Evolutionary conservation across 2,329 filamentous ascomycete species (phyloP).

Genomic region (Davidsoniella virescens): DNA sequence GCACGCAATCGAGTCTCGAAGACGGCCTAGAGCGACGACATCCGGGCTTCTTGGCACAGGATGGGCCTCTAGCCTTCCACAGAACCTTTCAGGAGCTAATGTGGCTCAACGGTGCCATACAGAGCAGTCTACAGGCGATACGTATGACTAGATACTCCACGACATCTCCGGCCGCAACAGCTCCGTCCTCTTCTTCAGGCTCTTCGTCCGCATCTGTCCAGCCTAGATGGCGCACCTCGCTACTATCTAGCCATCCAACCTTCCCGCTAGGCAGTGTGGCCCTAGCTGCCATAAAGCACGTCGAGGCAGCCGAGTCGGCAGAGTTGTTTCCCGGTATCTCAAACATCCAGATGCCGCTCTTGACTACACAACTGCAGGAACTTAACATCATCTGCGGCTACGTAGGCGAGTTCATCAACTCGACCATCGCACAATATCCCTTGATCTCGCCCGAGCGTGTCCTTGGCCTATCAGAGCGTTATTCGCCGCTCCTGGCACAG

Average conservation of each 20-base stretch:
- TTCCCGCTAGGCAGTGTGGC: constrained; percentile 5
- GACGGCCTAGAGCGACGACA: too few species aligned
- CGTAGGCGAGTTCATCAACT: constrained; percentile 6
- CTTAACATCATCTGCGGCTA: constrained; percentile 3
- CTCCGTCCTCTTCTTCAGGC: neutral
- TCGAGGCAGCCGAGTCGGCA: too few species aligned
- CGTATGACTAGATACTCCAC: too few species aligned
- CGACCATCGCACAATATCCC: constrained; percentile 1
- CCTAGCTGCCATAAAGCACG: neutral
- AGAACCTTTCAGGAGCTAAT: neutral
- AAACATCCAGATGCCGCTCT: neutral
- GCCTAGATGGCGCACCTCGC: too few species aligned
- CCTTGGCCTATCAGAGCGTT: constrained; percentile 3
- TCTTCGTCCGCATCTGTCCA: neutral
- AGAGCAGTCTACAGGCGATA: too few species aligned
- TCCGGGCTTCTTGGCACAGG: neutral
- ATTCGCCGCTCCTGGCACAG: neutral
- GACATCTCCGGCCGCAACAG: neutral
- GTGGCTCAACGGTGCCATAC: too few species aligned
- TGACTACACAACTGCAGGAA: too few species aligned
- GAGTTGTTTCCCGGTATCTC: neutral
- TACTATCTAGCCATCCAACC: neutral
- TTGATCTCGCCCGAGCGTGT: constrained; percentile 3
- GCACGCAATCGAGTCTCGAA: neutral
- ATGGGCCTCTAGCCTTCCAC: constrained; percentile 5